A percentile compares a stretch with the other conserved stretches of the same genome.
Conservation (phyloP, 1,284 basidiomycete species). For the Malassezia sympodialis region DNA sequence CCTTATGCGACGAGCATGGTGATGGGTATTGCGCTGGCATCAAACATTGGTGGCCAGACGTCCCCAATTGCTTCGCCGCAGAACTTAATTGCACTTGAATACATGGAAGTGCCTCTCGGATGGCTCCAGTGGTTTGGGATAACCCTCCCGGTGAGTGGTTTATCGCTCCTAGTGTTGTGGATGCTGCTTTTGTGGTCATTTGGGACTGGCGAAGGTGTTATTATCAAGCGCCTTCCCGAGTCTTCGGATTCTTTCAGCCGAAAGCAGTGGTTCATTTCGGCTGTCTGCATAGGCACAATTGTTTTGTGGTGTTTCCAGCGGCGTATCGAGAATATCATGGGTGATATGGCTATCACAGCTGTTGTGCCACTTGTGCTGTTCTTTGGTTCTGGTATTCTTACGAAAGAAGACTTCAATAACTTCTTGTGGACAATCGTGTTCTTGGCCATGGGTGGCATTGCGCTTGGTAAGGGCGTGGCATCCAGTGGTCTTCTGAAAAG, state of each 20-base stretch:
- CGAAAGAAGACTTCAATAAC: slow-evolving; percentile 59
- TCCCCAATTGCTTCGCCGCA: slow-evolving; percentile 88
- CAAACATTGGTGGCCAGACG: slow-evolving; percentile 94
- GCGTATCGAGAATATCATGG: slow-evolving; percentile 65
- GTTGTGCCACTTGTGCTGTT: slow-evolving; percentile 84
- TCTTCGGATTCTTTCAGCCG: slow-evolving; percentile 55
- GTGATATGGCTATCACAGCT: slow-evolving; percentile 93
- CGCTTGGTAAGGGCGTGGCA: slow-evolving; percentile 83
- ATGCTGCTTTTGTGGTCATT: slow-evolving; percentile 75
- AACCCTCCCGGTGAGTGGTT: slow-evolving; percentile 73
- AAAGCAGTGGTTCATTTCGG: slow-evolving; percentile 82
- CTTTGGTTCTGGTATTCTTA: slow-evolving; percentile 84
- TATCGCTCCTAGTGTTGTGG: slow-evolving; percentile 85
- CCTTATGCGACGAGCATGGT: slow-evolving; percentile 83
- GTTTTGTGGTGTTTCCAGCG: slow-evolving; percentile 82
- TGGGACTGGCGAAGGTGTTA: slow-evolving; percentile 60
- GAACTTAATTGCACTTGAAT: slow-evolving; percentile 81
- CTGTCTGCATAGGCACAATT: slow-evolving; percentile 78
- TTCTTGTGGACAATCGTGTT: slow-evolving; percentile 48
- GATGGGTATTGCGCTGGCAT: slow-evolving; percentile 87
- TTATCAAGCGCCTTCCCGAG: slow-evolving; percentile 39
- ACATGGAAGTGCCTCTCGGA: slow-evolving; percentile 75
- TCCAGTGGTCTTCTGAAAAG: slow-evolving; percentile 69
- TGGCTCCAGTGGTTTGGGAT: slow-evolving; percentile 94
- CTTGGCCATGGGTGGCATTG: slow-evolving; percentile 83